Evolutionary conservation across 2,329 filamentous ascomycete genomes (phyloP), one percentile per base, ranked within the genome.

Genomic region (Zymoseptoria tritici): DNA sequence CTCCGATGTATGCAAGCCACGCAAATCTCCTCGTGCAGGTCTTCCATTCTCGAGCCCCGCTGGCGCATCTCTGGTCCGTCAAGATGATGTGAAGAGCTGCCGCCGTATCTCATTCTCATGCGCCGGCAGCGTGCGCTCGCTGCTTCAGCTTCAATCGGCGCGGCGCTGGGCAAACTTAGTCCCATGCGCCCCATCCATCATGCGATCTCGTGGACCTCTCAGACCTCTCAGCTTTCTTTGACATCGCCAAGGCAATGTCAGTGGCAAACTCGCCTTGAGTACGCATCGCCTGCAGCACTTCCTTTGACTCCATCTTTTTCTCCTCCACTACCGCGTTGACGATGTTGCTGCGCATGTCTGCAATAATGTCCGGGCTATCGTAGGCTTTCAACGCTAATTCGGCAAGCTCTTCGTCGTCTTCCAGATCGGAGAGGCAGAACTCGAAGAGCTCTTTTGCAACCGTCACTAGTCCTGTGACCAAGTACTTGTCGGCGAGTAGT

Each of bases 401-500:
- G 36, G 36, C 36, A 46, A 46, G 16, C 9, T 46, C 3, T 46
- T 46, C 36, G 2, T 46, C 5, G 16, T n/a, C 36, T 46, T 46
- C 36, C 13, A 46, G 13, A 46, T 46, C 36, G 13, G 36, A 46
- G 13, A 46, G 36, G 11, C 5, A 6, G 16, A n/a, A 46, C 13
- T 2, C 36, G 4, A 46, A 46, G 13, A 16, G 13, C 36, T 46
- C 13, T 7, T 46, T 46, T 16, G 60, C 59, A 11, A 59, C 3
- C 9, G 46, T 52, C 9, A 52, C 49, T 3, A 63, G 55, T 4
- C 50, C 36, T 9, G 49, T 46, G n/a, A 63, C 42, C 19, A 59
- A 57, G 36, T 63, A 63, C 49, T 63, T 63, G 59, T 61, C 61
- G 24, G 61, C 61, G 11, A 55, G 52, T 13, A 52, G 29, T 49